Percentiles rank a stretch among this genome's conserved stretches.
Evolutionary conservation across 805 yeast species (phyloP).

Genomic region (Hanseniaspora taiwanica): DNA sequence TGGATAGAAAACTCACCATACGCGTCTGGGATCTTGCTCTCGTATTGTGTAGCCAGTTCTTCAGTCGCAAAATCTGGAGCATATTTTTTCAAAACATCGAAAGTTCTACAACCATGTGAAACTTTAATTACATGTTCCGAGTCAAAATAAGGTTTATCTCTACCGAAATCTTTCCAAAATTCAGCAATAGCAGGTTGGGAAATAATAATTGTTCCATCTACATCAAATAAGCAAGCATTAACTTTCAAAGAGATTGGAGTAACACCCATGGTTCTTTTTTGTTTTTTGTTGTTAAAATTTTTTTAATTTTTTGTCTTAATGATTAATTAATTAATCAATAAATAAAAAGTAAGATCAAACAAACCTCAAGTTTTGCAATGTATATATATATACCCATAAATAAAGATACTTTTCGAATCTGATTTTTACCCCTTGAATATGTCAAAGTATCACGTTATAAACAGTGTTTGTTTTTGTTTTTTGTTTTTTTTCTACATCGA

Average conservation of each 20-base stretch:
- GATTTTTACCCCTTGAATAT: too few relatives aligned
- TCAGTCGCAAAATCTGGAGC: conserved; percentile 62
- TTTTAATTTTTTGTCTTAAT: too few relatives aligned
- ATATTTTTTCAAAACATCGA: conserved; percentile 60
- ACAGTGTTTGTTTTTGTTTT: too few relatives aligned
- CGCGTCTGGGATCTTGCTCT: conserved; percentile 54
- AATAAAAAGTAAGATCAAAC: too few relatives aligned
- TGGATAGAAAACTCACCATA: conserved; percentile 64
- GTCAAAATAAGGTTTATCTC: conserved; percentile 52
- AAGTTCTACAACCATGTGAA: conserved; percentile 75
- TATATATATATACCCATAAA: too few relatives aligned
- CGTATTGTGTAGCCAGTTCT: conserved; percentile 52
- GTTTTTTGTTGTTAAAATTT: too few relatives aligned
- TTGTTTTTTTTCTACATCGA: too few relatives aligned
- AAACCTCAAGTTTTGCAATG: too few relatives aligned
- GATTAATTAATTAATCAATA: too few relatives aligned
- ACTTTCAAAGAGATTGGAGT: conserved; percentile 22
- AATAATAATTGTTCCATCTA: conserved; percentile 78
- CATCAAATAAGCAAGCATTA: conserved; percentile 55
- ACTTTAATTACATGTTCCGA: conserved; percentile 59
- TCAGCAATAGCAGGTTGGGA: conserved; percentile 74
- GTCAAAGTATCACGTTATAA: too few relatives aligned
- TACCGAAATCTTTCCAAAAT: conserved; percentile 67
- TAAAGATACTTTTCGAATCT: too few relatives aligned
- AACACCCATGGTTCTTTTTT: background rate